These are phyloP conservation scores for Hypericum androsaemum DNA, from an alignment of 345 rosid species.

Conservation along the genomic window DNA sequence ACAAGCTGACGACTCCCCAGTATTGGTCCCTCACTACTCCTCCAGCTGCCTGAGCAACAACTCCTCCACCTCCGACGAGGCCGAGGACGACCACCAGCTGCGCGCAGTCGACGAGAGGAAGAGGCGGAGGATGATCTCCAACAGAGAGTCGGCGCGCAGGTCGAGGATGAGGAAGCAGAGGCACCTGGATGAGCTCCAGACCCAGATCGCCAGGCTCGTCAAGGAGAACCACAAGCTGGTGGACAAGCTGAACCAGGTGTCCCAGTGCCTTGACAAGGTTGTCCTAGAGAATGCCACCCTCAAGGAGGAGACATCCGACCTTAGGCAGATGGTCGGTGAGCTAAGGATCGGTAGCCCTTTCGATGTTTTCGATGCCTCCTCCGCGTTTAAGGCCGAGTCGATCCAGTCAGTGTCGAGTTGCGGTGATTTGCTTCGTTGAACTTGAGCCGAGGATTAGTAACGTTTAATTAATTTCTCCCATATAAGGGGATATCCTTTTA, in stretches of 20 bases:
- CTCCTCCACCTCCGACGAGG: conserved; percentile 68
- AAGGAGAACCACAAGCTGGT: conserved; percentile 59
- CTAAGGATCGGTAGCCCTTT: conserved; percentile 41
- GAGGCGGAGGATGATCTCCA: conserved; percentile 88
- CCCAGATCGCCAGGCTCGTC: conserved; percentile 68
- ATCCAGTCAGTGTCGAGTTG: conserved; percentile 24
- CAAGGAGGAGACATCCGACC: conserved; percentile 71
- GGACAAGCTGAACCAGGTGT: conserved; percentile 54
- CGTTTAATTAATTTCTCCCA: conserved; percentile 2
- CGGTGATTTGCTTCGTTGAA: conserved; percentile 36
- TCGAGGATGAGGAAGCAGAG: conserved; percentile 94
- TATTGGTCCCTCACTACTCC: not conserved
- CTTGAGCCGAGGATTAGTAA: conserved; percentile 2
- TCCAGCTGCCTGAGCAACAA: conserved; percentile 51
- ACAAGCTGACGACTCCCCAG: no score
- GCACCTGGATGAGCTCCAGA: conserved; percentile 91
- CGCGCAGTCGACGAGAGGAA: conserved; percentile 72
- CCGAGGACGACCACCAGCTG: conserved; percentile 46
- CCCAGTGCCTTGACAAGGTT: conserved; percentile 52
- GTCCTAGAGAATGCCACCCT: conserved; percentile 67
- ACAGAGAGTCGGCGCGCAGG: conserved; percentile 92
- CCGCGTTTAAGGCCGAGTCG: conserved; percentile 36
- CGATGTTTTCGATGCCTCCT: not conserved
- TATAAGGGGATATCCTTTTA: no score
- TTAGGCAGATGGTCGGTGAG: conserved; percentile 55